Conservation (phyloP, 495 filamentous ascomycete species). For the Penicillium bialowiezense region DNA sequence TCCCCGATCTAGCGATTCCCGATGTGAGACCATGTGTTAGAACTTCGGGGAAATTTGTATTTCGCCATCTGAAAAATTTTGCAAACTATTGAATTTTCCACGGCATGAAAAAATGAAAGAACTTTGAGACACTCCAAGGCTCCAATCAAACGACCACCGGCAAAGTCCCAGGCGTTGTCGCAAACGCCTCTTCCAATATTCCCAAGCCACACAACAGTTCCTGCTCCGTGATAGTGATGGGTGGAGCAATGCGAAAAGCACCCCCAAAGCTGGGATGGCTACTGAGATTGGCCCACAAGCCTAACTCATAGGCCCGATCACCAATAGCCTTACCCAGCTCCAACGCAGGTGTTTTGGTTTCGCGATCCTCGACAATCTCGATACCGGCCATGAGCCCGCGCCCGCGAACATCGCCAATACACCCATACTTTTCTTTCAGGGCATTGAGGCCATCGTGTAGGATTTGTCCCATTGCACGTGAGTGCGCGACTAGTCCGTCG, state of each 20-base stretch:
- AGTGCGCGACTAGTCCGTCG: slow-evolving; percentile 10
- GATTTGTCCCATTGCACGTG: slow-evolving; percentile 8
- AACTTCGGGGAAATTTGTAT: no score
- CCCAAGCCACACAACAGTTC: slow-evolving; percentile 8
- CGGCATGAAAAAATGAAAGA: not conserved
- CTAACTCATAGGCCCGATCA: slow-evolving; percentile 16
- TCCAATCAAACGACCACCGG: not conserved
- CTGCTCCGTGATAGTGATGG: slow-evolving; percentile 5
- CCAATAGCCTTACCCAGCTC: slow-evolving; percentile 11
- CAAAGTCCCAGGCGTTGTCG: slow-evolving; percentile 10
- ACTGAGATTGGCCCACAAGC: slow-evolving; percentile 19
- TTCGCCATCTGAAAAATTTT: no score
- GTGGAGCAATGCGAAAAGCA: slow-evolving; percentile 11
- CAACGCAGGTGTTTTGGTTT: slow-evolving; percentile 8
- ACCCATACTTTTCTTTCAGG: slow-evolving; percentile 10
- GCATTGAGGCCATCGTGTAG: slow-evolving; percentile 1
- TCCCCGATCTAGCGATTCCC: not conserved
- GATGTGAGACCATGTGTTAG: not conserved
- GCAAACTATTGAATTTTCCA: not conserved
- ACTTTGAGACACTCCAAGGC: no score
- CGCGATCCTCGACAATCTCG: slow-evolving; percentile 10
- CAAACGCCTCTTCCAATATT: slow-evolving; percentile 14
- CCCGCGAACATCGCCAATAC: slow-evolving; percentile 12
- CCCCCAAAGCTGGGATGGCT: slow-evolving; percentile 18
- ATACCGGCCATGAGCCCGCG: slow-evolving; percentile 15